These are phyloP conservation scores for Paralagenidium karlingii DNA, from an alignment of 352 stramenopile genomes.

Conservation along the genomic window DNA sequence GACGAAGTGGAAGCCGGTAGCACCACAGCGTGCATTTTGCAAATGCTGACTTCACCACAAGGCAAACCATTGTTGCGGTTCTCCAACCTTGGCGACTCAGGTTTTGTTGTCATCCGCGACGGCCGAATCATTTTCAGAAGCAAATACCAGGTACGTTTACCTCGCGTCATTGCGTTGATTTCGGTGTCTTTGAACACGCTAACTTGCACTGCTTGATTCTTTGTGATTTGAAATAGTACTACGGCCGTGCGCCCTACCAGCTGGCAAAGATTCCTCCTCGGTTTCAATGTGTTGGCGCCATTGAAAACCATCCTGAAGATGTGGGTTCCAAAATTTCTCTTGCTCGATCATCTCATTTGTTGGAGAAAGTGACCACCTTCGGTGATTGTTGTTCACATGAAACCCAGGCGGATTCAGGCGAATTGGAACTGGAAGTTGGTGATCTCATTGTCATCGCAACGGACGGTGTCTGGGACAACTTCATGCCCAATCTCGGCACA, in stretches of 20 bases:
- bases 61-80: slow-evolving; percentile 53
- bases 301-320: slow-evolving; percentile 62
- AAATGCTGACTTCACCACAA: slow-evolving; percentile 19
- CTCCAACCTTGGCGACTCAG: slow-evolving; percentile 67
- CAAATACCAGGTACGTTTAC: slow-evolving; percentile 39
- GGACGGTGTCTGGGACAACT: slow-evolving; percentile 78
- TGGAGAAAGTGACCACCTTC: too few species aligned
- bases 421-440: slow-evolving; percentile 56
- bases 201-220: background rate
- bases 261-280: slow-evolving; percentile 59
- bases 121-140: slow-evolving; percentile 52
- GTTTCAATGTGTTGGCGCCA: slow-evolving; percentile 64
- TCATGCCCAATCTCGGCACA: slow-evolving; percentile 34
- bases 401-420: slow-evolving; percentile 43
- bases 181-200: background rate
- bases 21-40: slow-evolving; percentile 64
- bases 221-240: slow-evolving; percentile 20
- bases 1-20: slow-evolving; percentile 63
- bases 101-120: slow-evolving; percentile 57
- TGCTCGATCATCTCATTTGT: background rate
- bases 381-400: background rate
- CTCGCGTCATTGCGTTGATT: background rate
- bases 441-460: slow-evolving; percentile 71
- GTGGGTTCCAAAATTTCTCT: slow-evolving; percentile 13
- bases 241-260: slow-evolving; percentile 62